Evolutionary conservation across 495 filamentous ascomycete genomes (phyloP), one percentile per base, ranked within the genome.

Genomic region (Acidomyces sp.): DNA sequence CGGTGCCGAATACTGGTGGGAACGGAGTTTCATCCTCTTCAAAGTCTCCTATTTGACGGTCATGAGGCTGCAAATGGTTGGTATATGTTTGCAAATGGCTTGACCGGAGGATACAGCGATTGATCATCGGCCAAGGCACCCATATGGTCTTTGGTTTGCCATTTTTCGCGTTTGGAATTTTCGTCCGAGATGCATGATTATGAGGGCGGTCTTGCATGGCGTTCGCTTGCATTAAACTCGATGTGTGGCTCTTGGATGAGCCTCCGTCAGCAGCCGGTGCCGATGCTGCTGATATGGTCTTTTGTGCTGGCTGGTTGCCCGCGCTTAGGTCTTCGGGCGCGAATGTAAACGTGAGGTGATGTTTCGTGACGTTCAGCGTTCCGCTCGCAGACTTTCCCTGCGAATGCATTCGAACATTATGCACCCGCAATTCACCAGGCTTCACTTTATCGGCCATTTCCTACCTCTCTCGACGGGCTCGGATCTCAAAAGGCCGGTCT

Each of bases 71-170:
- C 15, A 16, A 17, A 2, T 25, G 7, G 6, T 6, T 27, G 11
- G 36, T 12, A 3, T 31, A 20, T 15, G 23, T 34, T 33, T 19
- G 37, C n/a, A 38, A 1, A 18, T 52, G 48, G 23, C 48, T 43
- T 1, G 48, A 44, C 35, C 80, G 69, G 31, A 84, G 69, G 15
- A 70, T 75, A 54, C 82, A 86, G 47, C 73, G 73, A 7, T 74
- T 69, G 54, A 96, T 85, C 52, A 95, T 83, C 21, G 85, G 87
- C 56, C 92, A 97, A 12, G 88, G 84, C 39, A 97, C 81, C 83
- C 87, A 95, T 37, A 80, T 69, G 56, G 93, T 81, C 56, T 73
- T 77, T n/a, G 75, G 29, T 19, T 24, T 20, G 5, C 31, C 15
- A 29, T 46, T 45, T 18, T 34, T 29, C 9, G 13, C 26, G 23